A percentile compares a stretch with the other conserved stretches of the same genome.
phyloP scores from a whole-genome alignment of 1,284 basidiomycete species.

The Melampsora larici-populina region DNA sequence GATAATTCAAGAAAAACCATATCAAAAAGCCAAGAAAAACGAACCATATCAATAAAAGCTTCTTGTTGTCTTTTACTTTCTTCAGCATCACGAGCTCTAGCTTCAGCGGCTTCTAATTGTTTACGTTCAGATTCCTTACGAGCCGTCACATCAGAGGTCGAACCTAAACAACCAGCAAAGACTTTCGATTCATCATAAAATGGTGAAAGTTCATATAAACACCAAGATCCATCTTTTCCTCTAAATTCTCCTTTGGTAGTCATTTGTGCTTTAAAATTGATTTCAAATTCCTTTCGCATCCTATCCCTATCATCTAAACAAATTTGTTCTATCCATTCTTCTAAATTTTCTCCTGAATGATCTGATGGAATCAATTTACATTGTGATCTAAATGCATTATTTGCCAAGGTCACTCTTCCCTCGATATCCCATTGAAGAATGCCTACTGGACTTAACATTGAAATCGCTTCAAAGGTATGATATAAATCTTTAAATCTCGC shows the following conservation, averaged over 20 bases:
- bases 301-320: constrained; percentile 38
- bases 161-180: constrained; percentile 47
- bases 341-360: constrained; percentile 33
- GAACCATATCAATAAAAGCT: constrained; percentile 42
- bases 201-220: constrained; percentile 44
- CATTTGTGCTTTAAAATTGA: constrained; percentile 29
- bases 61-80: constrained; percentile 42
- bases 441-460: constrained; percentile 49
- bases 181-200: constrained; percentile 36
- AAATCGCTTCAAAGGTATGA: constrained; percentile 48
- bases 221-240: constrained; percentile 43
- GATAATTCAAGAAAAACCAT: not conserved
- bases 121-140: constrained; percentile 46
- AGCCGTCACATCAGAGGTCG: constrained; percentile 49
- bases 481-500: constrained; percentile 46
- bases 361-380: constrained; percentile 28
- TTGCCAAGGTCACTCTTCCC: constrained; percentile 45
- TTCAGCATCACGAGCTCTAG: constrained; percentile 44
- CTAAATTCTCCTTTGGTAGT: constrained; percentile 25
- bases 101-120: constrained; percentile 48
- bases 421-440: constrained; percentile 46
- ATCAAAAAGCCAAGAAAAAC: not conserved
- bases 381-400: constrained; percentile 14
- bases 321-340: constrained; percentile 44
- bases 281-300: constrained; percentile 30